A percentile compares a stretch with the other conserved stretches of the same genome.
phyloP scores from a whole-genome alignment of 2,329 filamentous ascomycete species.

The Reticulascus tulasneorum region DNA sequence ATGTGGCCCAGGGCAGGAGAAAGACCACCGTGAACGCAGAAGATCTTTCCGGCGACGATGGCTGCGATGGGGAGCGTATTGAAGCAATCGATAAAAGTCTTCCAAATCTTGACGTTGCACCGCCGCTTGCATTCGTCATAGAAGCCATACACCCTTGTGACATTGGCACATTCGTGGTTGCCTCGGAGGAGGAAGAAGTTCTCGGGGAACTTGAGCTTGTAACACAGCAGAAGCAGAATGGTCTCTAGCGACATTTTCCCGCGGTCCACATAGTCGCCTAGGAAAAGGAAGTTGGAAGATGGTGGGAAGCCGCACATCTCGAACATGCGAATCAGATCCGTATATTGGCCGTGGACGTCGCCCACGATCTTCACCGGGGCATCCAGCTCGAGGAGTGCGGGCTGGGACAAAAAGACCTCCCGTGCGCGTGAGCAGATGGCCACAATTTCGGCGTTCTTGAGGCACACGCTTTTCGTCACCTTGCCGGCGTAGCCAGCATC shows the following conservation, averaged over 20 bases:
- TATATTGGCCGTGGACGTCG: constrained; percentile 95
- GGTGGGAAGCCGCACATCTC: constrained; percentile 98
- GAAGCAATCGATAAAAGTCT: constrained; percentile 95
- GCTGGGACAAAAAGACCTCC: constrained; percentile 87
- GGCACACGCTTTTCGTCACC: constrained; percentile 92
- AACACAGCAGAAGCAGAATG: constrained; percentile 86
- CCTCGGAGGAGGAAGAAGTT: constrained; percentile 95
- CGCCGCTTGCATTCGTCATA: constrained; percentile 97
- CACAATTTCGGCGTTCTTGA: constrained; percentile 96
- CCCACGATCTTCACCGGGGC: constrained; percentile 97
- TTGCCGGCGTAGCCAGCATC: constrained; percentile 96
- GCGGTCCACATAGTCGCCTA: constrained; percentile 94
- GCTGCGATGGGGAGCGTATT: constrained; percentile 92
- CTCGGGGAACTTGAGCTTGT: constrained; percentile 95
- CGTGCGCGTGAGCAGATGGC: constrained; percentile 87
- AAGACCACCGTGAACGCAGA: constrained; percentile 92
- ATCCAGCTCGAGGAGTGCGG: constrained; percentile 84
- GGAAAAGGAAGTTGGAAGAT: constrained; percentile 84
- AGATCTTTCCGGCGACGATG: constrained; percentile 97
- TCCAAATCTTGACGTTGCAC: constrained; percentile 97
- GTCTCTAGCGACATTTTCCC: constrained; percentile 96
- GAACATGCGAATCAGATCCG: constrained; percentile 92
- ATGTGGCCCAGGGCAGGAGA: constrained; percentile 92
- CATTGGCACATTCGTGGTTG: constrained; percentile 95
- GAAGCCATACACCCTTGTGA: constrained; percentile 93